Evolutionary conservation across 2,329 filamentous ascomycete genomes (phyloP), one percentile per base, ranked within the genome.

Genomic region (Arthroderma sp.): DNA sequence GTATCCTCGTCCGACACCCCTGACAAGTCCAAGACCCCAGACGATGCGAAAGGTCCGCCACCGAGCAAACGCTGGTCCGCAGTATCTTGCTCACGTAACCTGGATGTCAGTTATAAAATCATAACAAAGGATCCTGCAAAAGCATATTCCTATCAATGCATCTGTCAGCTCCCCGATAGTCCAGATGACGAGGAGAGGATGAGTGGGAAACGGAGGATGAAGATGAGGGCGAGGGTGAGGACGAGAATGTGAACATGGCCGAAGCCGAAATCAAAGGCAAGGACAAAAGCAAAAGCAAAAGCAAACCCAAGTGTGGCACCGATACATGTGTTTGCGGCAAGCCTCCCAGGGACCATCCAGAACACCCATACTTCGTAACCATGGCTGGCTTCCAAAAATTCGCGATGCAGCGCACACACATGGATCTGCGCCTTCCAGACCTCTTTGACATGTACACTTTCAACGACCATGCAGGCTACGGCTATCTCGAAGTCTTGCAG

Each of bases 391-490:
- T 40, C n/a, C 38, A 29, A 28, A 40, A 40, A 29, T 15, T 28
- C 7, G 6, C 5, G 3, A 40, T 27, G 6, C 7, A 7, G 7
- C 38, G 30, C 29, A 28, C 30, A 5, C 38, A 40, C 4, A 29
- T 29, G 15, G 7, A 15, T 7, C 41, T 61, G 7, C 59, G 60
- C 6, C 50, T 55, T 40, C 66, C 62, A 1, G 67, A 71, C 40
- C 48, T 47, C 33, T 70, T 71, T 36, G 11, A 11, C 5, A 65
- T 72, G 62, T 56, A 68, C 50, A 62, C 62, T 2, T 69, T 60
- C 52, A 71, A 70, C 42, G 64, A 71, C 47, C 64, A 64, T 39
- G 51, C 42, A 4, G 55, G 47, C 3, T 70, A 67, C 38, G 69
- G 68, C 1, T 42, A 55, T 5, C 36, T 71, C 0, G 67, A 73